Evolutionary conservation across 768 basidiomycete genomes (phyloP).

Genomic region (Myochromella boudieri): DNA sequence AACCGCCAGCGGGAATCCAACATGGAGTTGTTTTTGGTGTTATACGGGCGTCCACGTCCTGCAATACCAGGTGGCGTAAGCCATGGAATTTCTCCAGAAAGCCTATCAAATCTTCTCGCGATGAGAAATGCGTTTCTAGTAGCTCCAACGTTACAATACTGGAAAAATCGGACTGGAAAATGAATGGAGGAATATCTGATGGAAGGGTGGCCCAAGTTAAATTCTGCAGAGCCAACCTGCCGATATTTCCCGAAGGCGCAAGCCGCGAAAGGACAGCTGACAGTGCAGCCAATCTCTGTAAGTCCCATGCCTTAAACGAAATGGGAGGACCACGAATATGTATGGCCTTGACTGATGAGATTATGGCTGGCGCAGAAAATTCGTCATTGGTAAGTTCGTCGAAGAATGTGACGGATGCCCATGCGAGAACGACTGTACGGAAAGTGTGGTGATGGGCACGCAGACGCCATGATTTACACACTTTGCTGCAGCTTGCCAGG

Average conservation of each 20-base stretch:
- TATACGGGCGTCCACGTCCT: constrained; percentile 4
- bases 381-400: constrained; percentile 14
- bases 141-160: constrained; percentile 9
- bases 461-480: constrained; percentile 24
- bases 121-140: constrained; percentile 1
- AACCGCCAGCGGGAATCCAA: constrained; percentile 6
- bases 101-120: constrained; percentile 6
- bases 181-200: background rate
- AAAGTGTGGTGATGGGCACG: constrained; percentile 22
- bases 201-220: background rate
- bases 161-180: background rate
- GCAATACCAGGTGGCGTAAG: constrained; percentile 10
- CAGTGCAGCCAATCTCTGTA: constrained; percentile 2
- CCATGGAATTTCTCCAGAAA: constrained; percentile 6
- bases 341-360: constrained; percentile 19
- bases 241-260: background rate
- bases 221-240: constrained; percentile 2
- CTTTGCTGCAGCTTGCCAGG: constrained; percentile 16
- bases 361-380: constrained; percentile 20
- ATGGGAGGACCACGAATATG: constrained; percentile 7
- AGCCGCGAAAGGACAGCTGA: background rate
- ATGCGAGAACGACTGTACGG: constrained; percentile 13
- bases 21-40: background rate
- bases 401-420: constrained; percentile 16
- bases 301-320: constrained; percentile 8